Evolutionary conservation across 768 basidiomycete species (phyloP).

Genomic region (Obba rivulosa): DNA sequence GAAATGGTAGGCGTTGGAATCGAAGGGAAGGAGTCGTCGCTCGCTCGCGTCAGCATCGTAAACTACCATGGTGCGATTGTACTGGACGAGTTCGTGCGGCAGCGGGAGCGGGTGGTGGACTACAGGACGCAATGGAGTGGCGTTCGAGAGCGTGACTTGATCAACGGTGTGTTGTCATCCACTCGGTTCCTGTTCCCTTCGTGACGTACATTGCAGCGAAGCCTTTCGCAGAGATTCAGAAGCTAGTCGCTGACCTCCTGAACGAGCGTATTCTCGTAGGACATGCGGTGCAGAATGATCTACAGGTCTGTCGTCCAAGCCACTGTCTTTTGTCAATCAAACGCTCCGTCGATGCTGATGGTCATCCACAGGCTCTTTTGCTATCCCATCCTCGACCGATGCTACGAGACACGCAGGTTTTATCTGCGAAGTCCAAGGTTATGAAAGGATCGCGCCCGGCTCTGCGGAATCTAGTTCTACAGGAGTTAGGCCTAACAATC

Average conservation of each 20-base stretch:
- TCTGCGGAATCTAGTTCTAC: conserved; percentile 71
- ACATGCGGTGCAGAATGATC: conserved; percentile 88
- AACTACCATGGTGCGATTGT: conserved; percentile 80
- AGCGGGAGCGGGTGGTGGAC: conserved; percentile 85
- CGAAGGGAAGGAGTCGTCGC: conserved; percentile 73
- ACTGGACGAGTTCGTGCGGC: conserved; percentile 82
- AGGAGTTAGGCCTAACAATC: conserved; percentile 75
- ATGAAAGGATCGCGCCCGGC: conserved; percentile 64
- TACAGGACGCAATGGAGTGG: conserved; percentile 91
- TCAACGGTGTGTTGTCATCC: conserved; percentile 42
- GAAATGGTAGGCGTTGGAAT: conserved; percentile 97
- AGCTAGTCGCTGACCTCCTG: conserved; percentile 67
- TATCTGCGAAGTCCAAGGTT: conserved; percentile 54
- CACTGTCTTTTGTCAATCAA: conserved; percentile 9
- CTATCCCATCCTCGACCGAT: conserved; percentile 63
- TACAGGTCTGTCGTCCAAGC: conserved; percentile 52
- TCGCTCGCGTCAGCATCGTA: conserved; percentile 86
- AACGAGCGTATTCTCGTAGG: conserved; percentile 81
- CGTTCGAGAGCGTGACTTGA: conserved; percentile 69
- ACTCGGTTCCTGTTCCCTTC: not conserved
- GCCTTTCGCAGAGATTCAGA: conserved; percentile 75
- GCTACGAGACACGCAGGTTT: conserved; percentile 66
- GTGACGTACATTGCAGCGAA: conserved; percentile 43
- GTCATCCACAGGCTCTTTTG: conserved; percentile 46
- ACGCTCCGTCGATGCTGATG: conserved; percentile 3